These are phyloP conservation scores for Leishmania braziliensis DNA, from an alignment of 208 protist species.

Conservation along the genomic window DNA sequence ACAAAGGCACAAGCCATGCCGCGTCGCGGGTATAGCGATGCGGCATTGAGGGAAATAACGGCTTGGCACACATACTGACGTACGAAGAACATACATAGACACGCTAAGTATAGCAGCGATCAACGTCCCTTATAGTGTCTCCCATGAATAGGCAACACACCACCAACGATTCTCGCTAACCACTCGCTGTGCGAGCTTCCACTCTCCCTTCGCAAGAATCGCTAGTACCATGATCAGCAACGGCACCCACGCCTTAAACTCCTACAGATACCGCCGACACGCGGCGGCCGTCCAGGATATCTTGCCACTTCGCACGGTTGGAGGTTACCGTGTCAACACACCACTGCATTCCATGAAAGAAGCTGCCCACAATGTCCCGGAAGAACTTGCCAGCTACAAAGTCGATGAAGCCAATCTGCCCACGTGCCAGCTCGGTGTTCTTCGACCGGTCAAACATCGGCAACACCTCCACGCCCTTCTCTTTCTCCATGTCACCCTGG, in stretches of 20 bases:
- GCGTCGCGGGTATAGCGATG: background rate
- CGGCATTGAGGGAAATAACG: background rate
- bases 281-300: conserved; percentile 42
- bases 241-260: background rate
- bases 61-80: background rate
- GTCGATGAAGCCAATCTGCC: conserved; percentile 89
- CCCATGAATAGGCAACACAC: background rate
- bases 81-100: background rate
- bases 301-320: conserved; percentile 75
- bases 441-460: conserved; percentile 88
- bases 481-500: conserved; percentile 89
- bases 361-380: conserved; percentile 55
- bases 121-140: background rate
- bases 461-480: conserved; percentile 80
- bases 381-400: conserved; percentile 85
- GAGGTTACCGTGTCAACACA: conserved; percentile 64
- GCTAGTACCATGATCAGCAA: no score
- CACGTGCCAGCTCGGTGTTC: conserved; percentile 85
- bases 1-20: background rate
- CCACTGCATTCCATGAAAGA: conserved; percentile 82
- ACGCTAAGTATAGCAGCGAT: background rate
- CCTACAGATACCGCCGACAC: background rate
- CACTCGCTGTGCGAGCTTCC: background rate
- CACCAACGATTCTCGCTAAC: background rate
- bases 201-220: no score